phyloP scores from a whole-genome alignment of 805 yeast species.

The Metschnikowia shivogae region DNA sequence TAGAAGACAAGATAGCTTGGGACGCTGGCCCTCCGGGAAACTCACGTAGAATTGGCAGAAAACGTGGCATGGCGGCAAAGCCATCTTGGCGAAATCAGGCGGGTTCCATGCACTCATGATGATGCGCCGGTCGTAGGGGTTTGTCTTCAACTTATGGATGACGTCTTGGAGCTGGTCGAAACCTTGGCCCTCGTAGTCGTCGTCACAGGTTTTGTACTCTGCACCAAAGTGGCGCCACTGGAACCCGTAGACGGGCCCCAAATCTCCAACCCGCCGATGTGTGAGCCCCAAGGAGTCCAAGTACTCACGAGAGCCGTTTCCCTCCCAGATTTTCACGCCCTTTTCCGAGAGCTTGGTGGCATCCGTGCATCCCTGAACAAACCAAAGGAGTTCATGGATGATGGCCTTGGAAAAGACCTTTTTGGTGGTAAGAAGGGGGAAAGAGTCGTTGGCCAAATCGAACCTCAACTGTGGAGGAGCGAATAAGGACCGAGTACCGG shows the following conservation, averaged over 20 bases:
- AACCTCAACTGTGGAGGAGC: constrained; percentile 96
- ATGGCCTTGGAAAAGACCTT: constrained; percentile 87
- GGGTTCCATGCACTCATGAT: constrained; percentile 99
- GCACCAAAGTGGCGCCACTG: constrained; percentile 99
- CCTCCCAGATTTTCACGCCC: constrained; percentile 98
- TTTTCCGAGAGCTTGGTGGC: constrained; percentile 71
- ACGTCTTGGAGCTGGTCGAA: constrained; percentile 83
- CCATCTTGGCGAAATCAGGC: constrained; percentile 90
- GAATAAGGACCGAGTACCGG: constrained; percentile 86
- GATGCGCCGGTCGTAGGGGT: constrained; percentile 92
- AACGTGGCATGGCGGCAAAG: constrained; percentile 97
- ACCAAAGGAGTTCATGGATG: constrained; percentile 89
- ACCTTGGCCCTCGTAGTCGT: constrained; percentile 85
- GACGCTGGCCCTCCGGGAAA: constrained; percentile 56
- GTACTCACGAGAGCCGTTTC: constrained; percentile 92
- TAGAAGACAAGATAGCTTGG: constrained; percentile 78
- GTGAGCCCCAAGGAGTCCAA: constrained; percentile 78
- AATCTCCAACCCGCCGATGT: constrained; percentile 83
- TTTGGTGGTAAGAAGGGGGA: constrained; percentile 91
- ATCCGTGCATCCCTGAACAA: constrained; percentile 84
- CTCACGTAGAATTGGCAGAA: constrained; percentile 92
- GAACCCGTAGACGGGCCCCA: constrained; percentile 98
- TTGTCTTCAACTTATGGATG: constrained; percentile 72
- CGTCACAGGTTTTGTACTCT: constrained; percentile 76
- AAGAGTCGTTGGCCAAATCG: constrained; percentile 60